Evolutionary conservation across 1,284 basidiomycete species (phyloP).

Genomic region (Leccinum griseonigrum): DNA sequence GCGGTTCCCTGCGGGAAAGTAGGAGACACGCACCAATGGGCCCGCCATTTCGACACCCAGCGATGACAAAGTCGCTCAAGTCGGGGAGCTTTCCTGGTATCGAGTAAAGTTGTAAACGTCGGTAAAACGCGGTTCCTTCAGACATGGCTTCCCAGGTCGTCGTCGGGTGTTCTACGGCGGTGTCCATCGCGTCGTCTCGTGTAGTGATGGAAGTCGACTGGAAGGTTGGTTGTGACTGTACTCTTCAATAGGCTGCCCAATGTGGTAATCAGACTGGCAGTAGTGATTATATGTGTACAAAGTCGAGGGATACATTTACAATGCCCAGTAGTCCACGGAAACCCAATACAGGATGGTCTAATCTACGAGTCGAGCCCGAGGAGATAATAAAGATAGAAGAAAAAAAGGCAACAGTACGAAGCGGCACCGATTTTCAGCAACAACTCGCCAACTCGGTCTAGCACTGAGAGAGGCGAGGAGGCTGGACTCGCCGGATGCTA

Average conservation of each 20-base stretch:
- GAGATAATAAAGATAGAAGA: conserved; percentile 1
- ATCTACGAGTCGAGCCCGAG: not conserved
- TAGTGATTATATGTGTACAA: not conserved
- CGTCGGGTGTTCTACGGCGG: conserved; percentile 67
- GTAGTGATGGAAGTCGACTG: not conserved
- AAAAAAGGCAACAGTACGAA: not conserved
- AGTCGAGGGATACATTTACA: conserved; percentile 9
- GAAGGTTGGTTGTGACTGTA: not conserved
- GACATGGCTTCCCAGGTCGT: conserved; percentile 78
- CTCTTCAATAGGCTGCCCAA: conserved; percentile 1
- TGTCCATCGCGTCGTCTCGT: conserved; percentile 23
- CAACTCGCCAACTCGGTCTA: too few relatives aligned
- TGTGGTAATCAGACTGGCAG: conserved; percentile 1
- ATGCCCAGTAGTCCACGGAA: not conserved
- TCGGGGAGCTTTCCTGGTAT: conserved; percentile 80
- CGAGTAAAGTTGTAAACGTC: conserved; percentile 81
- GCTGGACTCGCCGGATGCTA: conserved; percentile 37
- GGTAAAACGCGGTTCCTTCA: conserved; percentile 76
- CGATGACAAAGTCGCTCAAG: conserved; percentile 78
- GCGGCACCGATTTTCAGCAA: not conserved
- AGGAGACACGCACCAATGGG: conserved; percentile 72
- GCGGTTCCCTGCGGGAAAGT: not conserved
- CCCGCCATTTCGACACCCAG: conserved; percentile 84
- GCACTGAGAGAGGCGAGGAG: not conserved
- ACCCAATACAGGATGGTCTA: conserved; percentile 2